A percentile compares a stretch with the other conserved stretches of the same genome.
phyloP scores from a whole-genome alignment of 108 stramenopile genomes.

The Chaetoceros tenuissimus region DNA sequence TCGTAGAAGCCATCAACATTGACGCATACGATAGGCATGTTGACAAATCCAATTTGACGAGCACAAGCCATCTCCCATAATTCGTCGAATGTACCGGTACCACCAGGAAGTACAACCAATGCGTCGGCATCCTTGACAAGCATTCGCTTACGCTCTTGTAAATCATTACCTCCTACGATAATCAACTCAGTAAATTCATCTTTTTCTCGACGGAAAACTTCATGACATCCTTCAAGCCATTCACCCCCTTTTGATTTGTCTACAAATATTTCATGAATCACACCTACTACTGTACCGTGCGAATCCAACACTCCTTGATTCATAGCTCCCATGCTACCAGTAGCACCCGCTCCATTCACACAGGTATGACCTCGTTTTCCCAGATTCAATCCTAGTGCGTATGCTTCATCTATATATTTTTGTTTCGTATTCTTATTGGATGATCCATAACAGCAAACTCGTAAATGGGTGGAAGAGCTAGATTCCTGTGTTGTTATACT shows the following conservation, averaged over 20 bases:
- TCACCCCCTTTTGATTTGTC: constrained; percentile 58
- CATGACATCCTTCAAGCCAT: constrained; percentile 24
- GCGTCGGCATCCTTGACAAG: constrained; percentile 74
- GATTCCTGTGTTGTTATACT: not conserved
- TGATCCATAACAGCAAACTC: constrained; percentile 78
- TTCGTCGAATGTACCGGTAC: constrained; percentile 90
- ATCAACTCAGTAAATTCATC: constrained; percentile 51
- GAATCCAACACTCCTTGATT: constrained; percentile 69
- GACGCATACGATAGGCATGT: constrained; percentile 79
- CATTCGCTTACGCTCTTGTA: constrained; percentile 78
- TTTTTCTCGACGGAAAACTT: constrained; percentile 18
- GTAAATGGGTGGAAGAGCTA: constrained; percentile 23
- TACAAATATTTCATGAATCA: constrained; percentile 89
- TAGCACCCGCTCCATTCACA: constrained; percentile 85
- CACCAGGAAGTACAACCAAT: constrained; percentile 90
- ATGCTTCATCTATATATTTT: constrained; percentile 51
- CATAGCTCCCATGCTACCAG: constrained; percentile 84
- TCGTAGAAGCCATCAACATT: constrained; percentile 82
- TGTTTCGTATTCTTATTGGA: constrained; percentile 59
- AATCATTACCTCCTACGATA: constrained; percentile 69
- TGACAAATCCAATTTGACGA: constrained; percentile 52
- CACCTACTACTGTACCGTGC: constrained; percentile 75
- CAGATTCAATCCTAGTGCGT: constrained; percentile 51
- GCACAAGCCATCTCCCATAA: constrained; percentile 89
- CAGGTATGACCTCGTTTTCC: constrained; percentile 71